Conservation (phyloP, 176 grass and related monocot genomes). For the Oryza glaberrima region DNA sequence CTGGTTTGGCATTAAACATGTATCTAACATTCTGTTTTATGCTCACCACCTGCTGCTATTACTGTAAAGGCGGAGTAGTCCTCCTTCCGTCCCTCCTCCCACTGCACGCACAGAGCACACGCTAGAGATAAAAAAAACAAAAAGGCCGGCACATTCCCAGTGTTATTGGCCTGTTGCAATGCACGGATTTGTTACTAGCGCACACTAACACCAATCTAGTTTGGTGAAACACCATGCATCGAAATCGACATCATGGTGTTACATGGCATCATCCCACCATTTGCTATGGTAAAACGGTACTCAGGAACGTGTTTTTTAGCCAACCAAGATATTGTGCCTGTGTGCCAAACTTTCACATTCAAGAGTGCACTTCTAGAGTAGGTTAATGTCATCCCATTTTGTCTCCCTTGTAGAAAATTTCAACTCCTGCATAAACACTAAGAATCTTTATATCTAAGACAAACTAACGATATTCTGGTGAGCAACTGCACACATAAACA, state of each 20-base stretch:
- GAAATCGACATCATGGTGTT: not conserved
- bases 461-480: not conserved
- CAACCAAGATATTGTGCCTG: not conserved
- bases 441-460: not conserved
- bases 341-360: not conserved
- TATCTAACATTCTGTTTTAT: not conserved
- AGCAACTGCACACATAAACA: not conserved
- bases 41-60: not conserved
- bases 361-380: not conserved
- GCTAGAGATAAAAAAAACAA: too few relatives aligned
- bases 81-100: too few relatives aligned
- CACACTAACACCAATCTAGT: not conserved
- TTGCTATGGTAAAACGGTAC: not conserved
- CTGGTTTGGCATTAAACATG: not conserved
- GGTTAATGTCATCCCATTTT: not conserved
- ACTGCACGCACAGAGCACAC: too few relatives aligned
- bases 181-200: not conserved
- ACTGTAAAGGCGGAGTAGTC: too few relatives aligned
- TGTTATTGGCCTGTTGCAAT: too few relatives aligned
- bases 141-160: too few relatives aligned
- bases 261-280: not conserved
- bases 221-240: not conserved
- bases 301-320: not conserved
- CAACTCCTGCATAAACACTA: not conserved
- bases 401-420: not conserved